phyloP scores from a whole-genome alignment of 23 red algal species.

The Gracilariopsis chorda region DNA sequence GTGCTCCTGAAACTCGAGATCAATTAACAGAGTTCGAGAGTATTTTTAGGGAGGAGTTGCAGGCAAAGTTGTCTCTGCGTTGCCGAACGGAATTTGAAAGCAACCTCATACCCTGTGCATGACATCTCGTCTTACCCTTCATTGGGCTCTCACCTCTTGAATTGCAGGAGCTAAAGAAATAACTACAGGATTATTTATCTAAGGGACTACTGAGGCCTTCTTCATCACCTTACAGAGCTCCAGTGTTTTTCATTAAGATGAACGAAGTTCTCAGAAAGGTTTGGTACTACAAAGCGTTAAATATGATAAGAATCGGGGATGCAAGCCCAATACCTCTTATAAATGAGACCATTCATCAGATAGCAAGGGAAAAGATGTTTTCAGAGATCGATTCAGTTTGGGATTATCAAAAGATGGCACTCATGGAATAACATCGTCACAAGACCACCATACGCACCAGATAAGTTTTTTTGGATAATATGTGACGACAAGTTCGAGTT shows the following conservation, averaged over 20 bases:
- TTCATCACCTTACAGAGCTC: conserved; percentile 3
- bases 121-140: not conserved
- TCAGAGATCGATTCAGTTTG: conserved; percentile 29
- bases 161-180: not conserved
- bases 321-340: conserved; percentile 20
- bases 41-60: not conserved
- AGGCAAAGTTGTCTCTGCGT: not conserved
- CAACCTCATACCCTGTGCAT: not conserved
- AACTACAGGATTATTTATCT: not conserved
- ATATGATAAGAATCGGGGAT: conserved; percentile 12
- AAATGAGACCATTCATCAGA: conserved; percentile 46
- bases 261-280: not conserved
- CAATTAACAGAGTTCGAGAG: not conserved
- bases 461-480: conserved; percentile 21
- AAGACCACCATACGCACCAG: conserved; percentile 20
- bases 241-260: conserved; percentile 36
- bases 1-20: not conserved
- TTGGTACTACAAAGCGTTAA: not conserved
- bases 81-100: not conserved
- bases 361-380: not conserved
- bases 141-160: not conserved
- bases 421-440: no score
- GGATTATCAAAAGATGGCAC: not conserved
- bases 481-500: no score
- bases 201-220: conserved; percentile 4